These are phyloP conservation scores for Westerdykella aurantiaca DNA, from an alignment of 2,329 filamentous ascomycete genomes.

Conservation along the genomic window DNA sequence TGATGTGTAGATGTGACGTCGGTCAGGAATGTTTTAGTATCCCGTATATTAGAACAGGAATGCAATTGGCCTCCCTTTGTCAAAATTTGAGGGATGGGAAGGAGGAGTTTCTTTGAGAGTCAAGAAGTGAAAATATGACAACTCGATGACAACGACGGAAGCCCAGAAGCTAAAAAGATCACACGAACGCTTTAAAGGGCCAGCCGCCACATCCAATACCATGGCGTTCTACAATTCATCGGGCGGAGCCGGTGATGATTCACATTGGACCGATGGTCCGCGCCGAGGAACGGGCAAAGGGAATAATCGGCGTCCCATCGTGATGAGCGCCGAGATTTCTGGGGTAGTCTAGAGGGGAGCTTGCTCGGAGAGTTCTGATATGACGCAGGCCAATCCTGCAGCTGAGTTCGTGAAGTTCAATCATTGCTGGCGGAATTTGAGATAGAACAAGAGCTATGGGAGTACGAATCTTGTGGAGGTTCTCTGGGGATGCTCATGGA, in stretches of 20 bases:
- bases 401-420: neutral
- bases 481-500: too few species aligned
- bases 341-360: neutral
- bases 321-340: neutral
- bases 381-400: neutral
- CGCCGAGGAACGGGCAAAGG: slow-evolving; percentile 19
- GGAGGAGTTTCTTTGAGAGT: too few species aligned
- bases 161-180: slow-evolving; percentile 15
- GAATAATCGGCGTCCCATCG: neutral
- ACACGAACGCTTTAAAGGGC: slow-evolving; percentile 1
- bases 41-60: too few species aligned
- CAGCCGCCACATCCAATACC: slow-evolving; percentile 1
- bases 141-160: slow-evolving; percentile 20
- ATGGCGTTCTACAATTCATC: neutral
- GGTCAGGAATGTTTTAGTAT: neutral
- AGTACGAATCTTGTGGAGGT: too few species aligned
- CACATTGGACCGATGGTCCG: slow-evolving; percentile 32
- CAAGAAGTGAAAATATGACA: slow-evolving; percentile 4
- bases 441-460: too few species aligned
- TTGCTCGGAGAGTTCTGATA: neutral
- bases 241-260: neutral
- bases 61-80: too few species aligned
- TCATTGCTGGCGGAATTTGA: too few species aligned
- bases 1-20: neutral
- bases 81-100: too few species aligned